phyloP scores from a whole-genome alignment of 495 filamentous ascomycete species.

The Rhizodiscina lignyota region DNA sequence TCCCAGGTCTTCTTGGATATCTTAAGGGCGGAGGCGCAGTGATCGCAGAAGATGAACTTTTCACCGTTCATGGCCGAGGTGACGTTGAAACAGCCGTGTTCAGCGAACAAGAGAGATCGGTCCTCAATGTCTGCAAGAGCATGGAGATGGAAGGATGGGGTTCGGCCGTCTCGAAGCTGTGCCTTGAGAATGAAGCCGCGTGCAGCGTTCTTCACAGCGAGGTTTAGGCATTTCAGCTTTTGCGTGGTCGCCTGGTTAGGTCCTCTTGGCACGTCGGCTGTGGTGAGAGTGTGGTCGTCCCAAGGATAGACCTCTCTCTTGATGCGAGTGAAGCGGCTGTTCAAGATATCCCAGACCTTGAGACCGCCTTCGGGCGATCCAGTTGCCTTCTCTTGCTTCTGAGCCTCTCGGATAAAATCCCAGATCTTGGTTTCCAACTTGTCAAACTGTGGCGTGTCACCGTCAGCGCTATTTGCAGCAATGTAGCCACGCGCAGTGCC shows the following conservation, averaged over 20 bases:
- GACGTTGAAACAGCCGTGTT: no score
- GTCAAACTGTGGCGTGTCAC: conserved; percentile 4
- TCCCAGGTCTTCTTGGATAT: no score
- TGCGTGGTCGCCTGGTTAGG: not conserved
- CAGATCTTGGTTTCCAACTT: conserved; percentile 5
- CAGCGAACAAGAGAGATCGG: not conserved
- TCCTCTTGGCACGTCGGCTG: not conserved
- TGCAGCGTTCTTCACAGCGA: not conserved
- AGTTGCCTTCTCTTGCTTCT: conserved; percentile 1
- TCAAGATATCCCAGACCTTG: conserved; percentile 2
- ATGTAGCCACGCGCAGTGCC: not conserved
- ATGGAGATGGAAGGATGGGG: no score
- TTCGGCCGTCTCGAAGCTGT: no score
- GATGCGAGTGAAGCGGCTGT: conserved; percentile 7
- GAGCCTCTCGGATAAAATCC: conserved; percentile 1
- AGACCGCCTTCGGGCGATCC: not conserved
- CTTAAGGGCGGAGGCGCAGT: no score
- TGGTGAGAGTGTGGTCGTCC: conserved; percentile 4
- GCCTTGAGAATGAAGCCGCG: not conserved
- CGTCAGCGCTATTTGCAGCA: not conserved
- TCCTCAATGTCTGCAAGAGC: no score
- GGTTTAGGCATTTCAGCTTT: not conserved
- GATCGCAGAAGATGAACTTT: no score
- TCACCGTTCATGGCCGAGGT: no score
- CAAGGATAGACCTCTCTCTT: conserved; percentile 12